A percentile compares a stretch with the other conserved stretches of the same genome.
Evolutionary conservation across 2,329 filamentous ascomycete genomes (phyloP).

Genomic region (Epichloe scottii): DNA sequence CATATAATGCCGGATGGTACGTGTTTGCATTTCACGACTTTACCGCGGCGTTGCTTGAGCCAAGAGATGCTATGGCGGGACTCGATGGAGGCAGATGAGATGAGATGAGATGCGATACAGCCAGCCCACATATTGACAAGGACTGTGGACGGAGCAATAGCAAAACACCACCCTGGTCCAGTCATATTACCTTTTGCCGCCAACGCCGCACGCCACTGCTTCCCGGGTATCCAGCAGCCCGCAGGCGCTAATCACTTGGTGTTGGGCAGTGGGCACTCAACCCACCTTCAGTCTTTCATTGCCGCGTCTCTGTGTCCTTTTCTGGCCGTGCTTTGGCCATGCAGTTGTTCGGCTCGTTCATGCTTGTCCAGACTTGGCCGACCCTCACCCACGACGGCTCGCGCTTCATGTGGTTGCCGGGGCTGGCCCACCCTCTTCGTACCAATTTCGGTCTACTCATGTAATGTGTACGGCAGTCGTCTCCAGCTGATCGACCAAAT

Average conservation of each 20-base stretch:
- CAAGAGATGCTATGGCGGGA: background rate
- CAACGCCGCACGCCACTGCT: background rate
- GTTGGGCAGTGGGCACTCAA: background rate
- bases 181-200: conserved; percentile 3
- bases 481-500: background rate
- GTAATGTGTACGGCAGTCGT: background rate
- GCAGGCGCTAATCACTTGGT: conserved; percentile 3
- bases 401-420: background rate
- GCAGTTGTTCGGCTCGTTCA: background rate
- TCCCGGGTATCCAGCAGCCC: conserved; percentile 5
- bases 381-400: background rate
- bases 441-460: background rate
- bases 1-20: too few species aligned
- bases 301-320: conserved; percentile 1
- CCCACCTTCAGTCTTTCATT: background rate
- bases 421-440: background rate
- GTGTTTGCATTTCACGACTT: background rate
- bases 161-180: background rate
- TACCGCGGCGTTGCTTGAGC: background rate
- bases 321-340: conserved; percentile 2
- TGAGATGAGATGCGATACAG: background rate
- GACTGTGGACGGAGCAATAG: background rate
- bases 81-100: background rate
- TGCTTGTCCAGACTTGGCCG: conserved; percentile 1
- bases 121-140: background rate